Conservation (phyloP, 2,329 filamentous ascomycete species). For the Neofusicoccum cordaticola region DNA sequence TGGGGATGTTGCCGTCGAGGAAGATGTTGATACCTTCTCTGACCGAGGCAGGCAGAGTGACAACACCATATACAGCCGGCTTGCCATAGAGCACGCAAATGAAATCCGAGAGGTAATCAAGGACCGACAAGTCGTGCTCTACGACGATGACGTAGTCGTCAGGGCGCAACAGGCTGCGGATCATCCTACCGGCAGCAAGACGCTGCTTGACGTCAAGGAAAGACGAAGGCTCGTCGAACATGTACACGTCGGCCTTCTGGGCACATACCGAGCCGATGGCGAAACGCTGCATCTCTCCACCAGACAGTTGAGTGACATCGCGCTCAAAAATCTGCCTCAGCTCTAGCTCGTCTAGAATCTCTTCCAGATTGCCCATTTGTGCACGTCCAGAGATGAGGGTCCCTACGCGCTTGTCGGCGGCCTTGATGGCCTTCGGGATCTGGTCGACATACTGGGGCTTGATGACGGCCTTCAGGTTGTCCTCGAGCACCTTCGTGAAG, state of each 20-base stretch:
- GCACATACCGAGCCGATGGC: slow-evolving; percentile 95
- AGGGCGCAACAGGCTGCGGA: slow-evolving; percentile 82
- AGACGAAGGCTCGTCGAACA: slow-evolving; percentile 99
- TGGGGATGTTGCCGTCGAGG: slow-evolving; percentile 95
- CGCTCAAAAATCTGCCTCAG: slow-evolving; percentile 86
- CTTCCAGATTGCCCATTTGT: slow-evolving; percentile 74
- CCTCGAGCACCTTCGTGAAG: slow-evolving; percentile 96
- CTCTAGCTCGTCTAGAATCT: slow-evolving; percentile 82
- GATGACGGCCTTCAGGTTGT: slow-evolving; percentile 94
- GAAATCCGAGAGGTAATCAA: slow-evolving; percentile 98
- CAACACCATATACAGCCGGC: slow-evolving; percentile 95
- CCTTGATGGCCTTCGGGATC: slow-evolving; percentile 88
- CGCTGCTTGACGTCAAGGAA: slow-evolving; percentile 99
- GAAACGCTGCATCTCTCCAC: slow-evolving; percentile 97
- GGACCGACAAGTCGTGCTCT: slow-evolving; percentile 97
- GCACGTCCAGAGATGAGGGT: slow-evolving; percentile 72
- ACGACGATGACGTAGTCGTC: slow-evolving; percentile 98
- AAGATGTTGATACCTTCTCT: slow-evolving; percentile 99
- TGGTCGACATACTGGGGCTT: slow-evolving; percentile 99
- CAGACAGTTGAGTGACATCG: slow-evolving; percentile 85
- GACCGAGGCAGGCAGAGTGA: slow-evolving; percentile 91
- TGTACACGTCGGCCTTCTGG: slow-evolving; percentile 89
- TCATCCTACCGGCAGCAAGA: slow-evolving; percentile 86
- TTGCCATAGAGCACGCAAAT: slow-evolving; percentile 96
- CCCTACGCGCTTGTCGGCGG: slow-evolving; percentile 74